Evolutionary conservation across 2,329 filamentous ascomycete species (phyloP), one percentile per base, ranked within the genome.

Genomic region (Allantophomopsis lycopodina): DNA sequence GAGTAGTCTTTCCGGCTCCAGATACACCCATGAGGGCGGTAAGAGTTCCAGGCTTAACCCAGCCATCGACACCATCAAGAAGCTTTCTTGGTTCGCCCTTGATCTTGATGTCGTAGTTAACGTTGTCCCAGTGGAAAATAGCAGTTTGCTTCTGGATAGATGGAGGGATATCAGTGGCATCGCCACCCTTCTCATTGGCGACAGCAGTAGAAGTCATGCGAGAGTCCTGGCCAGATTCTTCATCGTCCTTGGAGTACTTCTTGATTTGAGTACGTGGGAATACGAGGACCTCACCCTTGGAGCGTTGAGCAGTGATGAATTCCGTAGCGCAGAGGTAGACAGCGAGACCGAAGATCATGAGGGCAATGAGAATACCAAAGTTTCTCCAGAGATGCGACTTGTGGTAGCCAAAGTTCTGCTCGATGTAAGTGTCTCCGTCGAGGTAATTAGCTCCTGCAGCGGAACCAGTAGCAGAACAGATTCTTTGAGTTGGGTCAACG

Each of bases 31-130:
- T 83, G 1, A 82, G 62, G 18, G 77, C 79, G 13, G 78, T 83
- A 23, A 82, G 57, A 12, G 85, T 94, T 43, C 88, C 88, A 3
- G 88, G 88, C 60, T 93, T 91, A 43, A 95, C 86, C 83, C 85
- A 95, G 30, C 88, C 88, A 53, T 93, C 83, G 11, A 94, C 83
- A 45, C 91, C 68, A 50, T 94, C 79, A 43, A 95, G 65, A 51
- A 95, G 83, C 34, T 80, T 30, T 14, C 36, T 73, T 2, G 69
- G 63, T 50, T 89, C 76, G 12, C 68, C 67, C 36, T 38, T 30
- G 36, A 94, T 87, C 58, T 83, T 80, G 57, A 78, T 66, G 43
- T 78, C 66, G 44, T 71, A 72, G 37, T 66, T 65, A 41, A 72
- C 59, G 17, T 18, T 32, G 7, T 49, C 49, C 55, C 55, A 57